Percentiles rank a stretch among this genome's conserved stretches.
These are phyloP conservation scores for Arthroderma uncinatum DNA, from an alignment of 2,329 filamentous ascomycete genomes.

Conservation along the genomic window DNA sequence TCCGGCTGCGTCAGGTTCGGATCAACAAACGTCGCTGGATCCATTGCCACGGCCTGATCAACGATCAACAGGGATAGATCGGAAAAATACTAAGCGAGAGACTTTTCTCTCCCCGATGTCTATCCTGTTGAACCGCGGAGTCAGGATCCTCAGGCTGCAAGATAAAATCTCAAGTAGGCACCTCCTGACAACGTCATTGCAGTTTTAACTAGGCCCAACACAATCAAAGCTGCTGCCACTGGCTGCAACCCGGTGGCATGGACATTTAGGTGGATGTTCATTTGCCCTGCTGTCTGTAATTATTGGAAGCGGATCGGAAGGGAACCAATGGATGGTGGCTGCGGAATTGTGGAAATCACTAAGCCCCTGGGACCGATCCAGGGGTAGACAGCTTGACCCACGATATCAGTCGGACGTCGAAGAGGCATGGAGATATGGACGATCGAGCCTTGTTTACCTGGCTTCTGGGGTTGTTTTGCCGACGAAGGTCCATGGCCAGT, in stretches of 20 bases:
- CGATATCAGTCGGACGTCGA: not conserved
- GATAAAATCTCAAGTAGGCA: not conserved
- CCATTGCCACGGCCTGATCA: not conserved
- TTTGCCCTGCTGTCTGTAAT: not conserved
- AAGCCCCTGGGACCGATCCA: not conserved
- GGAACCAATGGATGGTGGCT: not conserved
- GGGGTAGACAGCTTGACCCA: not conserved
- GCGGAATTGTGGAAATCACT: not conserved
- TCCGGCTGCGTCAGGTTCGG: conserved; percentile 10
- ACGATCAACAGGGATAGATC: not conserved
- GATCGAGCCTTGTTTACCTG: too few species aligned
- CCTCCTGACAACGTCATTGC: not conserved
- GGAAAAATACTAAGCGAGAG: not conserved
- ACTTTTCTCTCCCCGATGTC: not conserved
- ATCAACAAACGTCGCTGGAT: conserved; percentile 6
- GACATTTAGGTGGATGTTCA: not conserved
- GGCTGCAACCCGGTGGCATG: not conserved
- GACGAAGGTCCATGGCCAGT: not conserved
- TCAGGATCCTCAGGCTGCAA: not conserved
- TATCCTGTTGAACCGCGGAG: too few species aligned
- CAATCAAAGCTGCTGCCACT: not conserved
- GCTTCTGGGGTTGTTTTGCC: not conserved
- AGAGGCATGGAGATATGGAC: not conserved
- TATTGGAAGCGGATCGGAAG: not conserved
- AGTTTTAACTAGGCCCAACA: not conserved